Percentiles rank a stretch among this genome's conserved stretches.
Evolutionary conservation across 2,329 filamentous ascomycete species (phyloP).

Genomic region (Claviceps maximensis): DNA sequence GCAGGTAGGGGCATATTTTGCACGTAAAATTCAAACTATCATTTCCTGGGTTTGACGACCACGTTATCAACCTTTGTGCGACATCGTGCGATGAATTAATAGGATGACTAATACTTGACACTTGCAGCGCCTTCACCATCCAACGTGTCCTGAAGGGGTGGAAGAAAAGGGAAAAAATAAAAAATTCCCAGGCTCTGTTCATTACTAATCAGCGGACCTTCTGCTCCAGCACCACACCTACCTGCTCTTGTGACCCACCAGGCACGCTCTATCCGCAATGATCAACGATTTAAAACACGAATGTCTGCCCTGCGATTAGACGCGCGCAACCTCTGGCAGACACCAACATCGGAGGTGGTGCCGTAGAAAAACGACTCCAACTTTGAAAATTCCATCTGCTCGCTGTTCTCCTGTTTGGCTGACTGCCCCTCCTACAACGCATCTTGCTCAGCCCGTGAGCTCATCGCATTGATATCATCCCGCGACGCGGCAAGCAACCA

Average conservation of each 20-base stretch:
- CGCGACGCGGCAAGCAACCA: slow-evolving; percentile 15
- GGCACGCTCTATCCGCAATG: background rate
- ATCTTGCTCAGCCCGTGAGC: background rate
- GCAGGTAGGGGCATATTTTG: background rate
- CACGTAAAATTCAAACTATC: background rate
- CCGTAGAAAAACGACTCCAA: background rate
- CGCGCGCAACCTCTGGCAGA: background rate
- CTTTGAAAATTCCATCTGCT: background rate
- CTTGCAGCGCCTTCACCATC: no score
- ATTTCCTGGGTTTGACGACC: background rate
- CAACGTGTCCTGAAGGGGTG: no score
- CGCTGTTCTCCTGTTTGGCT: background rate
- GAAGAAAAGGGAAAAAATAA: no score
- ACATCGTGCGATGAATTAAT: no score
- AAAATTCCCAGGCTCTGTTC: no score
- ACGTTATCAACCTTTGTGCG: no score
- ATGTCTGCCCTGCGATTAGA: background rate
- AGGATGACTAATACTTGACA: no score
- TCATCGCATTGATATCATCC: background rate
- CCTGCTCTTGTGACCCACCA: background rate
- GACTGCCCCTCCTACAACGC: background rate
- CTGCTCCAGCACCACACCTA: no score
- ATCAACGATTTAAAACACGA: background rate
- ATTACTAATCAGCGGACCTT: background rate
- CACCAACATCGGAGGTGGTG: background rate